Evolutionary conservation across 495 filamentous ascomycete species (phyloP).

Genomic region (Apiosordaria backusii): DNA sequence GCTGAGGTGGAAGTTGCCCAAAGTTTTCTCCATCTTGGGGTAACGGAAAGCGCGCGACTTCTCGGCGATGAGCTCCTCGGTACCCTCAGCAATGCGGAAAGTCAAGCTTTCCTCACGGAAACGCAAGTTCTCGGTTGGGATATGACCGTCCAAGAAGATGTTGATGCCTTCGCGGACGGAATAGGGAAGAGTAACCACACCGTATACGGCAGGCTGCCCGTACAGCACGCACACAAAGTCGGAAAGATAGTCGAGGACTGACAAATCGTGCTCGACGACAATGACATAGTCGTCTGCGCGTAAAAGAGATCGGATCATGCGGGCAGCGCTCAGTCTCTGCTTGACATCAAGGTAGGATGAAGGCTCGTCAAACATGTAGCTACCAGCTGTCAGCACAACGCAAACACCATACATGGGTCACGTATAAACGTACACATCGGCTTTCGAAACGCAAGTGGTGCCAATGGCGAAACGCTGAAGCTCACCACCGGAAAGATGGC

Average conservation of each 20-base stretch:
- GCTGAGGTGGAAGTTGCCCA: slow-evolving; percentile 81
- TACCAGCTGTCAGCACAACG: slow-evolving; percentile 3
- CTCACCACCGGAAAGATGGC: slow-evolving; percentile 89
- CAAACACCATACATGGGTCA: background rate
- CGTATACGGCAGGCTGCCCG: slow-evolving; percentile 89
- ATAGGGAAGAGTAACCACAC: slow-evolving; percentile 94
- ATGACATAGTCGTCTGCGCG: slow-evolving; percentile 93
- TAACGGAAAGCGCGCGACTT: slow-evolving; percentile 81
- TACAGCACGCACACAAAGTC: slow-evolving; percentile 98
- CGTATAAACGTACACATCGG: slow-evolving; percentile 73
- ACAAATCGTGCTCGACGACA: slow-evolving; percentile 98
- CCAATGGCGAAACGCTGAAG: slow-evolving; percentile 96
- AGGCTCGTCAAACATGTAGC: slow-evolving; percentile 98
- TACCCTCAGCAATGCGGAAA: slow-evolving; percentile 90
- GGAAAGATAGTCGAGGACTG: slow-evolving; percentile 94
- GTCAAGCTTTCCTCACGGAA: slow-evolving; percentile 96
- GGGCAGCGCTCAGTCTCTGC: slow-evolving; percentile 88
- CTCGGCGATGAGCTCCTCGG: slow-evolving; percentile 86
- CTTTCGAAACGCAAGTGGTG: slow-evolving; percentile 90
- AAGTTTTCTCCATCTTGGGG: slow-evolving; percentile 87
- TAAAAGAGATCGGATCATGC: slow-evolving; percentile 84
- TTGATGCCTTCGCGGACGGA: slow-evolving; percentile 99
- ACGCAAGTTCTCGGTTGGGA: slow-evolving; percentile 95
- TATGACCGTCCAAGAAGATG: slow-evolving; percentile 97
- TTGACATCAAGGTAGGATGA: slow-evolving; percentile 98